These are phyloP conservation scores for Cucurbita ficifolia DNA, from an alignment of 306 rosid species.

Conservation along the genomic window DNA sequence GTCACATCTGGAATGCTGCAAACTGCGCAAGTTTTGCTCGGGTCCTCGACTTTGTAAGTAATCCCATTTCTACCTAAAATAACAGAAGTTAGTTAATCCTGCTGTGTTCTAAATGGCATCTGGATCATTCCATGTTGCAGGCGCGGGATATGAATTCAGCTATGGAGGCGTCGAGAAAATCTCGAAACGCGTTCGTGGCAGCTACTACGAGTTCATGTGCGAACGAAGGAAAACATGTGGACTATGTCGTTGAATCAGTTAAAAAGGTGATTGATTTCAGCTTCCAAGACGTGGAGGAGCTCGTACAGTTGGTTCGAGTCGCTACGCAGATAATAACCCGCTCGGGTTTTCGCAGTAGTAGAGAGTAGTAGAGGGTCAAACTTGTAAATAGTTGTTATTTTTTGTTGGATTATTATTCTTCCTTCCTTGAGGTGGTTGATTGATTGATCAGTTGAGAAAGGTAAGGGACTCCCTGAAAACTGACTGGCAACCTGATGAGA, in stretches of 20 bases:
- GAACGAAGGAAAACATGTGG: constrained; percentile 37
- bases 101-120: neutral
- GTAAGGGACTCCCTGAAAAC: neutral
- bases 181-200: constrained; percentile 33
- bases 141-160: constrained; percentile 4
- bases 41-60: constrained; percentile 57
- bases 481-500: neutral
- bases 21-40: constrained; percentile 26
- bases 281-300: constrained; percentile 73
- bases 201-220: constrained; percentile 16
- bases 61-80: neutral
- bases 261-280: constrained; percentile 58
- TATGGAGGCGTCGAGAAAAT: constrained; percentile 19
- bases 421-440: neutral
- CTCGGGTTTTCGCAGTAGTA: constrained; percentile 42
- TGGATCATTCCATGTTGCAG: constrained; percentile 3
- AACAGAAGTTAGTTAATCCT: neutral
- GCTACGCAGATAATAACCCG: constrained; percentile 44
- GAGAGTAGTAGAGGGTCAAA: constrained; percentile 30
- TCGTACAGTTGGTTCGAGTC: constrained; percentile 35
- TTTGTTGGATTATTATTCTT: neutral
- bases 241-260: constrained; percentile 31
- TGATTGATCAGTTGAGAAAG: neutral
- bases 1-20: constrained; percentile 27
- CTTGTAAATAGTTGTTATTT: constrained; percentile 27